A percentile compares a stretch with the other conserved stretches of the same genome.
phyloP scores from a whole-genome alignment of 2,329 filamentous ascomycete genomes.

The Monosporascus sp. region DNA sequence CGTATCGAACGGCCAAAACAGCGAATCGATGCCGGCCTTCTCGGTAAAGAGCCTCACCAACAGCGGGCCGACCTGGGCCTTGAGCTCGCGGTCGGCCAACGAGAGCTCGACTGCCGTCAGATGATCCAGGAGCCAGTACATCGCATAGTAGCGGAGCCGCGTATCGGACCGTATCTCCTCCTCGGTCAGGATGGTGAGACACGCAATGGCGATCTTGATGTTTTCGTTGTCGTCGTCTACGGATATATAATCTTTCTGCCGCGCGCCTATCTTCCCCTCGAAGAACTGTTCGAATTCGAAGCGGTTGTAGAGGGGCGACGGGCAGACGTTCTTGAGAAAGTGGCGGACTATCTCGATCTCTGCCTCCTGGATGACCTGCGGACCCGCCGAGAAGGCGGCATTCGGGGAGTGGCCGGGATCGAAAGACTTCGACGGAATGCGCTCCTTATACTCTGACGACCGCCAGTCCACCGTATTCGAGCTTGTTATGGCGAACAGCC shows the following conservation, averaged over 20 bases:
- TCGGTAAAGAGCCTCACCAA: constrained; percentile 23
- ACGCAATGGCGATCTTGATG: constrained; percentile 22
- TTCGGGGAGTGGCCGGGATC: constrained; percentile 2
- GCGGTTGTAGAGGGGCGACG: constrained; percentile 23
- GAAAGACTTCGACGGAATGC: constrained; percentile 15
- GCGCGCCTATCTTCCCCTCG: constrained; percentile 20
- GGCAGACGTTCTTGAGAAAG: constrained; percentile 28
- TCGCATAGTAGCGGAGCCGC: constrained; percentile 18
- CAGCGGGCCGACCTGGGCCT: constrained; percentile 21
- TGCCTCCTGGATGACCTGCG: constrained; percentile 19
- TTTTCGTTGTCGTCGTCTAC: constrained; percentile 27
- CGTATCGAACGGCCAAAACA: constrained; percentile 22
- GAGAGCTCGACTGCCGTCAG: constrained; percentile 23
- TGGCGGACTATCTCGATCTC: constrained; percentile 28
- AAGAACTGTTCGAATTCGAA: constrained; percentile 31
- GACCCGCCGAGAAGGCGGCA: constrained; percentile 1
- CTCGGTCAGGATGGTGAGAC: constrained; percentile 21
- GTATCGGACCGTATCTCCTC: constrained; percentile 13
- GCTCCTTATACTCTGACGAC: constrained; percentile 19
- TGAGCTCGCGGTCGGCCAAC: constrained; percentile 21
- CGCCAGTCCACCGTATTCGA: constrained; percentile 22
- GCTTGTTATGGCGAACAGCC: constrained; percentile 23
- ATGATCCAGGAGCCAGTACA: constrained; percentile 22
- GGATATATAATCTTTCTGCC: constrained; percentile 24
- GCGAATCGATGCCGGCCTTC: constrained; percentile 21